These are phyloP conservation scores for Mucor irregularis DNA, from an alignment of 371 early-diverging fungal genomes.

Conservation along the genomic window DNA sequence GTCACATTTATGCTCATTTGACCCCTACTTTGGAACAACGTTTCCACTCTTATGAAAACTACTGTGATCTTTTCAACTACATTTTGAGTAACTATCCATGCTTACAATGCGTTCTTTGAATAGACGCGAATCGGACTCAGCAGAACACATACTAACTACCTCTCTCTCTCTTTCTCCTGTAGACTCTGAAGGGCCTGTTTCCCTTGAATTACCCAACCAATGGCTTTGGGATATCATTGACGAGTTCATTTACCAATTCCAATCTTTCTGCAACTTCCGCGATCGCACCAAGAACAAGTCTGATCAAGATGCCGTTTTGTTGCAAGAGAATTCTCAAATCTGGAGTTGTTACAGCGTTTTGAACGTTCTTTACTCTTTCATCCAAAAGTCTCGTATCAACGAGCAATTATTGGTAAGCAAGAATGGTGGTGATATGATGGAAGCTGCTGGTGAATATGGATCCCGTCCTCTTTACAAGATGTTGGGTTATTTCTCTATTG, in stretches of 20 bases:
- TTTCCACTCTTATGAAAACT: conserved; percentile 92
- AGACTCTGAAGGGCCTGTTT: conserved; percentile 82
- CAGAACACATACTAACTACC: no score
- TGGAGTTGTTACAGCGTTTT: conserved; percentile 96
- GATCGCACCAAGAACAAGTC: conserved; percentile 80
- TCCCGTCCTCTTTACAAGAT: conserved; percentile 86
- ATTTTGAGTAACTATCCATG: conserved; percentile 75
- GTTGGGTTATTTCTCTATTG: conserved; percentile 95
- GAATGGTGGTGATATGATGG: conserved; percentile 88
- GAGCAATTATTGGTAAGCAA: conserved; percentile 87
- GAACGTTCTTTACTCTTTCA: conserved; percentile 91
- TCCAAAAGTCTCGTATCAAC: conserved; percentile 91
- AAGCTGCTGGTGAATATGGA: conserved; percentile 80
- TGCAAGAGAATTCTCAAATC: conserved; percentile 84
- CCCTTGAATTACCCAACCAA: conserved; percentile 93
- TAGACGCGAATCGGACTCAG: no score
- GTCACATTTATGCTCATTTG: conserved; percentile 92
- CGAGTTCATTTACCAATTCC: conserved; percentile 98
- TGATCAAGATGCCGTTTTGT: conserved; percentile 77
- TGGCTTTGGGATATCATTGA: conserved; percentile 99
- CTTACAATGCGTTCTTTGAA: conserved; percentile 31
- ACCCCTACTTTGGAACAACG: conserved; percentile 88
- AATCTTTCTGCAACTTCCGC: conserved; percentile 93
- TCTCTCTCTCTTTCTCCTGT: background rate
- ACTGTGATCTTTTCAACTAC: conserved; percentile 95